phyloP scores from a whole-genome alignment of 805 yeast genomes.

The Candida railenensis region DNA sequence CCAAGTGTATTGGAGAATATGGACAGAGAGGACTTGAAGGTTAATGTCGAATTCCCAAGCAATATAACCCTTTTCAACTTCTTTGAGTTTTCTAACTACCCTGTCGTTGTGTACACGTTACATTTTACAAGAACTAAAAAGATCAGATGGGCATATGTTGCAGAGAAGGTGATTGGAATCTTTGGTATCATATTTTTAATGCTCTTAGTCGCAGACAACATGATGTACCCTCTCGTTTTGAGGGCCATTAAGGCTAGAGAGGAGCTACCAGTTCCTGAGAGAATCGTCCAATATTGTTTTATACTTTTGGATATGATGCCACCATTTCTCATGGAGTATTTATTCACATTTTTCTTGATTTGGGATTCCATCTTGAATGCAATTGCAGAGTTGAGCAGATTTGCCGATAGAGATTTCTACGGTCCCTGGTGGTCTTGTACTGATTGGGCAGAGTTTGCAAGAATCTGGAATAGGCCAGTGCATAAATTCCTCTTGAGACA shows the following conservation, averaged over 20 bases:
- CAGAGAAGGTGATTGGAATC: slow-evolving; percentile 70
- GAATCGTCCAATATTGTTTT: slow-evolving; percentile 50
- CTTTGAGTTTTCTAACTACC: slow-evolving; percentile 81
- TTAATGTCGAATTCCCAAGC: slow-evolving; percentile 56
- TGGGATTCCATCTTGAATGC: slow-evolving; percentile 95
- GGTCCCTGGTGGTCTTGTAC: slow-evolving; percentile 98
- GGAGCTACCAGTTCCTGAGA: slow-evolving; percentile 42
- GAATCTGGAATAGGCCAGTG: slow-evolving; percentile 95
- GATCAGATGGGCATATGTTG: slow-evolving; percentile 69
- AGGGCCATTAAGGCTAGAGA: slow-evolving; percentile 54
- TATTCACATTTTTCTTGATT: slow-evolving; percentile 80
- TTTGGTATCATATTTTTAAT: slow-evolving; percentile 84
- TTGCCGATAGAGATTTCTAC: slow-evolving; percentile 90
- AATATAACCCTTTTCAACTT: slow-evolving; percentile 67
- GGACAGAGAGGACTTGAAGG: slow-evolving; percentile 9
- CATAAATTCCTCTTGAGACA: slow-evolving; percentile 87
- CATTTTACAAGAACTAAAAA: slow-evolving; percentile 73
- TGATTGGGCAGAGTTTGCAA: slow-evolving; percentile 89
- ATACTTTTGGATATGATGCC: slow-evolving; percentile 74
- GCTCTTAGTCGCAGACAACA: slow-evolving; percentile 75
- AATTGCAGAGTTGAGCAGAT: slow-evolving; percentile 82
- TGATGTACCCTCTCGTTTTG: slow-evolving; percentile 71
- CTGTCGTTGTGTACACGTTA: slow-evolving; percentile 81
- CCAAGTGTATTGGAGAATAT: slow-evolving; percentile 3
- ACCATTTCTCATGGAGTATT: slow-evolving; percentile 71